A percentile compares a stretch with the other conserved stretches of the same genome.
These are phyloP conservation scores for Penicillium coprophilum DNA, from an alignment of 495 filamentous ascomycete species.

Conservation along the genomic window DNA sequence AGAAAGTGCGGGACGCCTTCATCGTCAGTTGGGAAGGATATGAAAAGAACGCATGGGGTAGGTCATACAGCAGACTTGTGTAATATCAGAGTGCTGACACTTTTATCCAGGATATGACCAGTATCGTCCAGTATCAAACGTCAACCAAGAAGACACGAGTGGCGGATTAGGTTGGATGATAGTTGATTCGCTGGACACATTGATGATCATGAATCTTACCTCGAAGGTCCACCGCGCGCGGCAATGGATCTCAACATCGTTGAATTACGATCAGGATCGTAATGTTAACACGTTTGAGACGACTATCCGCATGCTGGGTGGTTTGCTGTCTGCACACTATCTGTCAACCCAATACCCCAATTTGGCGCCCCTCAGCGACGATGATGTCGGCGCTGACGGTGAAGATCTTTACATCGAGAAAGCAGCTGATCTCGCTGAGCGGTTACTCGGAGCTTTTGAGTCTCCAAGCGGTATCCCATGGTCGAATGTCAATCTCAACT, in stretches of 20 bases:
- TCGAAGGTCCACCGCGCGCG: conserved; percentile 79
- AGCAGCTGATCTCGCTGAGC: conserved; percentile 86
- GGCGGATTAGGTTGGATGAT: conserved; percentile 91
- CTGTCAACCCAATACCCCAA: conserved; percentile 71
- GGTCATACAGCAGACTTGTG: conserved; percentile 15
- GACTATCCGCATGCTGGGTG: conserved; percentile 96
- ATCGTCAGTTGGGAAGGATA: conserved; percentile 89
- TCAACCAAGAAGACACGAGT: conserved; percentile 76
- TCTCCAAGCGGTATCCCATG: conserved; percentile 83
- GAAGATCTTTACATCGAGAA: conserved; percentile 96
- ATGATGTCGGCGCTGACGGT: conserved; percentile 63
- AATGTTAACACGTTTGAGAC: conserved; percentile 99
- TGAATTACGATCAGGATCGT: conserved; percentile 86
- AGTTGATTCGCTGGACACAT: conserved; percentile 89
- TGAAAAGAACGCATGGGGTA: conserved; percentile 93
- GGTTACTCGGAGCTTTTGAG: conserved; percentile 84
- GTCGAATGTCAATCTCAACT: conserved; percentile 84
- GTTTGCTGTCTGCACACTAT: conserved; percentile 91
- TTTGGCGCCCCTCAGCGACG: conserved; percentile 63
- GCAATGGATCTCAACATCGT: conserved; percentile 80
- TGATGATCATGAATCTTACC: conserved; percentile 98
- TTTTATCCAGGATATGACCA: conserved; percentile 70
- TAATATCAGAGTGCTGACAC: conserved; percentile 9
- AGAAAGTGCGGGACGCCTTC: conserved; percentile 89
- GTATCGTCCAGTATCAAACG: conserved; percentile 79